These are phyloP conservation scores for Carnegiea gigantea DNA, from an alignment of 179 eudicot genomes.

Conservation along the genomic window DNA sequence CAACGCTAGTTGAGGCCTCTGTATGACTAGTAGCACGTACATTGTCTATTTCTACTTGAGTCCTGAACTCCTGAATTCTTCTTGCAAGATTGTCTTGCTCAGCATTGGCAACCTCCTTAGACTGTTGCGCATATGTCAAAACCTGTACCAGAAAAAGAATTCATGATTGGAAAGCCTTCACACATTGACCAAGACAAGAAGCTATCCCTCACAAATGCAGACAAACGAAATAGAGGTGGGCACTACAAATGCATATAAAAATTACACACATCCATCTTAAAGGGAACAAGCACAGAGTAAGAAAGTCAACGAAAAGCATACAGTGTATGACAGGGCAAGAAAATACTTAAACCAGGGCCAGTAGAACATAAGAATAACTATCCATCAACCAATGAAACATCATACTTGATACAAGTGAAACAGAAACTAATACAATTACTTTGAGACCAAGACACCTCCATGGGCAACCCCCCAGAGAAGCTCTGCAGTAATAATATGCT, in stretches of 20 bases:
- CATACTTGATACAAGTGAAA: not conserved
- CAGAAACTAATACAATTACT: not conserved
- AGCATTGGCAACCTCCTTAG: conserved; percentile 71
- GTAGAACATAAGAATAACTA: not conserved
- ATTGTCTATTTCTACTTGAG: conserved; percentile 70
- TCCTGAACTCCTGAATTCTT: conserved; percentile 92
- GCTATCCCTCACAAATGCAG: not conserved
- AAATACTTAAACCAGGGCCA: not conserved
- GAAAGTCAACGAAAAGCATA: not conserved
- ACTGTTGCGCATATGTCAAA: conserved; percentile 90
- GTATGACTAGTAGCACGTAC: conserved; percentile 54
- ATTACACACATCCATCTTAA: not conserved
- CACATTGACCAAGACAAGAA: not conserved
- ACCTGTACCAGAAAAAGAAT: conserved; percentile 49
- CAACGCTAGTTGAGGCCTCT: conserved; percentile 53
- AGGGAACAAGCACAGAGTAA: not conserved
- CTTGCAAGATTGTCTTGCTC: conserved; percentile 92
- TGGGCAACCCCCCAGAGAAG: not conserved
- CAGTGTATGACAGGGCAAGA: not conserved
- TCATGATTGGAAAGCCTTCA: not conserved
- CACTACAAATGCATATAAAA: not conserved
- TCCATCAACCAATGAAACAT: not conserved
- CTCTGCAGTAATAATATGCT: no score
- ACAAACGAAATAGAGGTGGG: not conserved
- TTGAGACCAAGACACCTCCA: not conserved